Percentiles rank a stretch among this genome's conserved stretches.
These are phyloP conservation scores for Leptosphaerulina australis DNA, from an alignment of 2,329 filamentous ascomycete species.

Conservation along the genomic window DNA sequence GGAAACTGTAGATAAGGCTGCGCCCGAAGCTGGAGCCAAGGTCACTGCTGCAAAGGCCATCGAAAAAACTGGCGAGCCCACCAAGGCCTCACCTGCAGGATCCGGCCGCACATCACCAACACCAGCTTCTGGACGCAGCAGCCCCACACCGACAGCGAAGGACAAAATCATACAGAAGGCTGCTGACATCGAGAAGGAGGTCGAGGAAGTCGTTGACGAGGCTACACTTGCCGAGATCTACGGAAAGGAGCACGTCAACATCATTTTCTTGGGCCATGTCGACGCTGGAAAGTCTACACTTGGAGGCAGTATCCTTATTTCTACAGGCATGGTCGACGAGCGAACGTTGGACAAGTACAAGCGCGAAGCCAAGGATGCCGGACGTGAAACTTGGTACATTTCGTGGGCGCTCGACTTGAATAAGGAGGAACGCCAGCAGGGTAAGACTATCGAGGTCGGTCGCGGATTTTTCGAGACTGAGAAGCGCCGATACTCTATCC, in stretches of 20 bases:
- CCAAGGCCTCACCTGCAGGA: conserved; percentile 56
- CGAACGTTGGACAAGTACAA: conserved; percentile 94
- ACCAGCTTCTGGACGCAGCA: conserved; percentile 82
- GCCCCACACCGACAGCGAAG: conserved; percentile 70
- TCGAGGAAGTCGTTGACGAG: conserved; percentile 78
- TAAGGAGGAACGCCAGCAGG: conserved; percentile 93
- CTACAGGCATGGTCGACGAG: conserved; percentile 98
- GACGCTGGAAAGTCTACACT: conserved; percentile 98
- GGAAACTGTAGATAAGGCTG: conserved; percentile 51
- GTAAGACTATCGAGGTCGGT: conserved; percentile 97
- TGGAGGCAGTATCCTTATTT: conserved; percentile 89
- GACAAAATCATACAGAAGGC: conserved; percentile 66
- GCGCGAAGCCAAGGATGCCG: conserved; percentile 90
- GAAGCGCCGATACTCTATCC: conserved; percentile 92
- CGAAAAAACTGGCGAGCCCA: conserved; percentile 81
- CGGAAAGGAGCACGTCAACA: conserved; percentile 91
- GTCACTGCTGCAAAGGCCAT: conserved; percentile 87
- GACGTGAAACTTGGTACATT: conserved; percentile 97
- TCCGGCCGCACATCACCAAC: conserved; percentile 78
- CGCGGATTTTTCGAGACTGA: conserved; percentile 93
- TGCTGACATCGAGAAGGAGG: conserved; percentile 85
- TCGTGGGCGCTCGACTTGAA: conserved; percentile 98
- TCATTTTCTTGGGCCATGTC: conserved; percentile 98
- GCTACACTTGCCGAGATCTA: conserved; percentile 92
- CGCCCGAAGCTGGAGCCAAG: conserved; percentile 76